Evolutionary conservation across 2,329 filamentous ascomycete species (phyloP).

Genomic region (Exophiala mesophila): DNA sequence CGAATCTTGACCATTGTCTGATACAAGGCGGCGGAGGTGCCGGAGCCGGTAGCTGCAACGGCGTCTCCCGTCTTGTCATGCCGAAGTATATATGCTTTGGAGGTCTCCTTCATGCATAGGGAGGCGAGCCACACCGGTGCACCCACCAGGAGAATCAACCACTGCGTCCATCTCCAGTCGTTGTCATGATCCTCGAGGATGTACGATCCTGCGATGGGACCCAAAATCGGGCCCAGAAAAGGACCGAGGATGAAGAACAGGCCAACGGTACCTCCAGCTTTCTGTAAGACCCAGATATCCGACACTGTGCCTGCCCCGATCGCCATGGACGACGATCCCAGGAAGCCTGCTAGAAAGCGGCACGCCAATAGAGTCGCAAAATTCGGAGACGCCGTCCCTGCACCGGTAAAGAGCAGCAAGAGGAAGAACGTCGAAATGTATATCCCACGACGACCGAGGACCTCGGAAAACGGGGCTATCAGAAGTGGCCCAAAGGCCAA

Average conservation of each 20-base stretch:
- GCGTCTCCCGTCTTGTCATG: too few relatives aligned
- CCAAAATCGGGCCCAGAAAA: constrained; percentile 62
- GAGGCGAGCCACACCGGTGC: constrained; percentile 57
- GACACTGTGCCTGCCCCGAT: constrained; percentile 66
- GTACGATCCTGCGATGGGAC: constrained; percentile 65
- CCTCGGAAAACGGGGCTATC: constrained; percentile 33
- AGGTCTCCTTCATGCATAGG: constrained; percentile 57
- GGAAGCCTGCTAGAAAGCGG: constrained; percentile 70
- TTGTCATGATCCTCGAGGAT: constrained; percentile 49
- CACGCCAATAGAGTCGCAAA: constrained; percentile 65
- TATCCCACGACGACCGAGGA: constrained; percentile 31
- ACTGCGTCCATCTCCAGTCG: constrained; percentile 71
- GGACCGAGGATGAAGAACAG: constrained; percentile 52
- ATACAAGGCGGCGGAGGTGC: constrained; percentile 46
- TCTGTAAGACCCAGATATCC: constrained; percentile 50
- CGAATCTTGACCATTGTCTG: constrained; percentile 29
- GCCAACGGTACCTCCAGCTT: constrained; percentile 54
- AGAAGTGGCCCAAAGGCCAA: constrained; percentile 34
- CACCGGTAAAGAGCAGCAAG: constrained; percentile 32
- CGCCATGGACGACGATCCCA: constrained; percentile 63
- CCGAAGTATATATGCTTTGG: constrained; percentile 64
- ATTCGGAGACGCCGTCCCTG: constrained; percentile 49
- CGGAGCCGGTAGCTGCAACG: constrained; percentile 35
- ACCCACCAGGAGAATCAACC: constrained; percentile 59
- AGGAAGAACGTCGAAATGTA: constrained; percentile 31